Evolutionary conservation across 116 monocot species (phyloP).

Genomic region (Iris pallida): DNA sequence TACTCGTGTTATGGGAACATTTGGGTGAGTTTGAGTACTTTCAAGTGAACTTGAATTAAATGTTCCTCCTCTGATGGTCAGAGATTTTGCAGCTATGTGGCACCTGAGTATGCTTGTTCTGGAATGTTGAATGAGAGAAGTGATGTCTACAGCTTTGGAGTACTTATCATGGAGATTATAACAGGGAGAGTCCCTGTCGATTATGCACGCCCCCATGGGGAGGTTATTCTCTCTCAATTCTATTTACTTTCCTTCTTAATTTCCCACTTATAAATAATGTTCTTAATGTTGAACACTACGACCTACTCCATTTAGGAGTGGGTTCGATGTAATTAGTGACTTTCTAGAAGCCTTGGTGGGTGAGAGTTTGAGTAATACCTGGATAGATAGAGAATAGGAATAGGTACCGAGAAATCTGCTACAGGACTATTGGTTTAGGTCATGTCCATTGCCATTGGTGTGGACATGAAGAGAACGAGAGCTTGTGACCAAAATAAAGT

Average conservation of each 20-base stretch:
- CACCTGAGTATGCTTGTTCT: conserved; percentile 69
- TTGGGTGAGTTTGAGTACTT: conserved; percentile 36
- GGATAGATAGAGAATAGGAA: too few species aligned
- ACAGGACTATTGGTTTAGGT: too few species aligned
- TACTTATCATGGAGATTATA: conserved; percentile 64
- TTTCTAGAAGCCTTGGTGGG: too few species aligned
- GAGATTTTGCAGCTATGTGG: conserved; percentile 39
- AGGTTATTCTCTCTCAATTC: conserved; percentile 4
- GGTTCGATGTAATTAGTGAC: too few species aligned
- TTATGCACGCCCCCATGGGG: conserved; percentile 19
- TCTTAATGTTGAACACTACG: too few species aligned
- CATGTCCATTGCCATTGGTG: too few species aligned
- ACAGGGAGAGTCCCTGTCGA: conserved; percentile 54
- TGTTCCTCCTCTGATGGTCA: neutral
- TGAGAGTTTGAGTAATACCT: too few species aligned
- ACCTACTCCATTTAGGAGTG: too few species aligned
- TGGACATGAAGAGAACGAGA: too few species aligned
- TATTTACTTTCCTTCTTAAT: neutral
- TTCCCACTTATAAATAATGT: neutral
- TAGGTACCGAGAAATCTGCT: too few species aligned
- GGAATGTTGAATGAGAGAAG: conserved; percentile 68
- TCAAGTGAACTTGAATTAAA: neutral
- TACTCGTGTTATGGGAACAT: conserved; percentile 75
- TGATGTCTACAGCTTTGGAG: conserved; percentile 66
- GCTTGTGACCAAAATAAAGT: too few species aligned